A percentile compares a stretch with the other conserved stretches of the same genome.
Conservation (phyloP, 169 alveolate species). For the Cryptosporidium sp. region DNA sequence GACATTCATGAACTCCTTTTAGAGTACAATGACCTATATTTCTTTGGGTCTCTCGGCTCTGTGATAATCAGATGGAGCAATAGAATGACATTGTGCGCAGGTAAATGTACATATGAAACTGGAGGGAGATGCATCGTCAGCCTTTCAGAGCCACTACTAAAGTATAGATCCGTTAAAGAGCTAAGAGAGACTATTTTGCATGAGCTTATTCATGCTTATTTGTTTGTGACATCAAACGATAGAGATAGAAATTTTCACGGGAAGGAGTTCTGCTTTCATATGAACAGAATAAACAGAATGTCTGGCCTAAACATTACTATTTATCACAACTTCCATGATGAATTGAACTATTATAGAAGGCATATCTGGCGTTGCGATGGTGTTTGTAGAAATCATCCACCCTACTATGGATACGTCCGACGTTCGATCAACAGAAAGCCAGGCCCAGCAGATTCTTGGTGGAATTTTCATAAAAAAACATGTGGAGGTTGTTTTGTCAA, state of each 20-base stretch:
- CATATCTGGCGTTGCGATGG: constrained; percentile 97
- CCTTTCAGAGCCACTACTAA: constrained; percentile 92
- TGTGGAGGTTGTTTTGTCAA: constrained; percentile 63
- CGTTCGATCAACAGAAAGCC: constrained; percentile 87
- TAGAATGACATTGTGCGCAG: constrained; percentile 94
- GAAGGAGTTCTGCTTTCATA: constrained; percentile 88
- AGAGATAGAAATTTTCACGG: constrained; percentile 91
- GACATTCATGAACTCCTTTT: constrained; percentile 85
- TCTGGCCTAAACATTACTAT: constrained; percentile 92
- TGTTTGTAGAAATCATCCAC: constrained; percentile 88
- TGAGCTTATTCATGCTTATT: constrained; percentile 96
- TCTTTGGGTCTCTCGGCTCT: constrained; percentile 83
- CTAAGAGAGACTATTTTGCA: constrained; percentile 93
- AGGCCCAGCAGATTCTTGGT: constrained; percentile 44
- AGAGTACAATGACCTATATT: constrained; percentile 86
- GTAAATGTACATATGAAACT: constrained; percentile 87
- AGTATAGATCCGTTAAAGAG: constrained; percentile 90
- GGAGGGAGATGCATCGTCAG: constrained; percentile 91
- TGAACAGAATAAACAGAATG: constrained; percentile 88
- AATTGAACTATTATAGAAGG: constrained; percentile 88
- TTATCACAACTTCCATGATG: constrained; percentile 92
- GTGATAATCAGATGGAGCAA: constrained; percentile 91
- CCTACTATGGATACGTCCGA: constrained; percentile 92
- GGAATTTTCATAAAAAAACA: constrained; percentile 22
- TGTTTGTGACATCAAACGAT: constrained; percentile 85